Conservation (phyloP, 169 alveolate genomes). For the Plasmodium adleri region DNA sequence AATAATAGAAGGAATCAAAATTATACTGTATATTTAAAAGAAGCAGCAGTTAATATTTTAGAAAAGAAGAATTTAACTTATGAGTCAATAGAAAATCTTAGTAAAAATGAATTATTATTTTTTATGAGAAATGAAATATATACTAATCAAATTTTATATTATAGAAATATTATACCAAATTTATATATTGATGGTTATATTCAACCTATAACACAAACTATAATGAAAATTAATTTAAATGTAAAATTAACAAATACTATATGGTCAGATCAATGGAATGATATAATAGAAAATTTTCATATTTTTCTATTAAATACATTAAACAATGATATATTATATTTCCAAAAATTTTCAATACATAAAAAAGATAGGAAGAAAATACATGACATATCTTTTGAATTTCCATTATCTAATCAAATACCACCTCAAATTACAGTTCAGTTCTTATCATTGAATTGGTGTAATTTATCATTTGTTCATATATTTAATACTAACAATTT, state of each 20-base stretch:
- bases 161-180: conserved; percentile 50
- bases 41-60: conserved; percentile 47
- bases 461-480: conserved; percentile 66
- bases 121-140: conserved; percentile 66
- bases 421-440: conserved; percentile 75
- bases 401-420: conserved; percentile 78
- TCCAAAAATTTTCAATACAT: conserved; percentile 86
- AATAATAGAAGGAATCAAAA: conserved; percentile 31
- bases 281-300: conserved; percentile 71
- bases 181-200: conserved; percentile 60
- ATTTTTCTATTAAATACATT: conserved; percentile 93
- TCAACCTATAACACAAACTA: conserved; percentile 68
- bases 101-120: conserved; percentile 54
- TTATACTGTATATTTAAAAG: conserved; percentile 62
- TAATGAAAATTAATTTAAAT: conserved; percentile 62
- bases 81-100: conserved; percentile 42
- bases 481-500: conserved; percentile 56
- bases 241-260: conserved; percentile 52
- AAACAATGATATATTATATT: conserved; percentile 90
- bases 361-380: conserved; percentile 75
- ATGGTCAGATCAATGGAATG: conserved; percentile 74
- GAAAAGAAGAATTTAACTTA: conserved; percentile 58
- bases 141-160: conserved; percentile 65
- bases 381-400: conserved; percentile 78
- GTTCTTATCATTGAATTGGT: conserved; percentile 76